These are phyloP conservation scores for Debaryomycetaceae sp. DNA, from an alignment of 1,139 yeast species.

Conservation along the genomic window DNA sequence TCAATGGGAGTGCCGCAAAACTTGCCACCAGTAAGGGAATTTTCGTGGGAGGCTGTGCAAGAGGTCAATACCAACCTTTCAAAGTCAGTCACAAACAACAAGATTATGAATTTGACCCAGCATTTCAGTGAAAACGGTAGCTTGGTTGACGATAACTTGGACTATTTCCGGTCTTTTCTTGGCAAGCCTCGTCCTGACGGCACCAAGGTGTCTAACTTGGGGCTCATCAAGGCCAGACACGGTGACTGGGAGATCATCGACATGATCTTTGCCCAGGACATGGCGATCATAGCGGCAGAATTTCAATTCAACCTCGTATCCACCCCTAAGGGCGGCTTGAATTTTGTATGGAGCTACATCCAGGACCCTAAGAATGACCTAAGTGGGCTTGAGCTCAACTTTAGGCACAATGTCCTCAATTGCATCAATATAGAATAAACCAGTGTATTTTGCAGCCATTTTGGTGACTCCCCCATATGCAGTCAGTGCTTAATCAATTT, in stretches of 20 bases:
- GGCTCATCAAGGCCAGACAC: constrained; percentile 16
- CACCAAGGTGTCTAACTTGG: constrained; percentile 38
- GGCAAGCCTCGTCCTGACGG: constrained; percentile 31
- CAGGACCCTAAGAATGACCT: constrained; percentile 21
- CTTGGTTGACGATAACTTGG: constrained; percentile 16
- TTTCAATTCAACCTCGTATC: constrained; percentile 32
- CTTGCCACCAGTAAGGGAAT: constrained; percentile 25
- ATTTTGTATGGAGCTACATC: constrained; percentile 29
- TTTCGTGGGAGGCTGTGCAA: constrained; percentile 34
- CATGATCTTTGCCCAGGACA: constrained; percentile 35
- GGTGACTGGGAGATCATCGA: constrained; percentile 24
- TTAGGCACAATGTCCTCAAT: constrained; percentile 19
- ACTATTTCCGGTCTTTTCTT: constrained; percentile 20
- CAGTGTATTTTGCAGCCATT: neutral
- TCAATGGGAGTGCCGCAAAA: constrained; percentile 29
- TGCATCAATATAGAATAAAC: too few relatives aligned
- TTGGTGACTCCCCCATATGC: too few relatives aligned
- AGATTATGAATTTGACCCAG: constrained; percentile 21
- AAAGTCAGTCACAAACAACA: constrained; percentile 17
- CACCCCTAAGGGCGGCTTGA: constrained; percentile 33
- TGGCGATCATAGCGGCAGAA: constrained; percentile 34
- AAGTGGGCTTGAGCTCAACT: constrained; percentile 18
- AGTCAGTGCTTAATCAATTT: neutral
- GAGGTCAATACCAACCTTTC: constrained; percentile 18
- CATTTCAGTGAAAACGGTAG: constrained; percentile 18